Conservation (phyloP, 2,329 filamentous ascomycete genomes). For the Xylaria sp. region DNA sequence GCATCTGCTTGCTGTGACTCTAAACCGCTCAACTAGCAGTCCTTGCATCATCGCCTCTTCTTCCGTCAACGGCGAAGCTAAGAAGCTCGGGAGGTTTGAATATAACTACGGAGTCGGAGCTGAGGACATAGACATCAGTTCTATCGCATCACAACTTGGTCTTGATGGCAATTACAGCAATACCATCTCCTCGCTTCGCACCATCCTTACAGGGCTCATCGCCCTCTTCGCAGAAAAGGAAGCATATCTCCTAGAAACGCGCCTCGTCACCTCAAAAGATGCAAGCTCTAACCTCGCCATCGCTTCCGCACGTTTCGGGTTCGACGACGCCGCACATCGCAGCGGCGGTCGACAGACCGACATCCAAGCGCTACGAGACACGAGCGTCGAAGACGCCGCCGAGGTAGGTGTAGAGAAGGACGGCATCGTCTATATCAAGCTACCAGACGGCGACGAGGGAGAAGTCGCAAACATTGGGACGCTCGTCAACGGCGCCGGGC, state of each 20-base stretch:
- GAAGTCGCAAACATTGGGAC: slow-evolving; percentile 71
- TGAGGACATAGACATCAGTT: slow-evolving; percentile 53
- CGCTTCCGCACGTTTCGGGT: slow-evolving; percentile 66
- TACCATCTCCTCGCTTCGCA: slow-evolving; percentile 51
- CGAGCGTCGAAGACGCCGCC: slow-evolving; percentile 60
- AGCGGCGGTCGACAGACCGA: slow-evolving; percentile 69
- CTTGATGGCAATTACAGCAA: slow-evolving; percentile 59
- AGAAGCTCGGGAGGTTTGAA: slow-evolving; percentile 65
- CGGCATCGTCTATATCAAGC: slow-evolving; percentile 82
- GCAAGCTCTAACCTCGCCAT: slow-evolving; percentile 56
- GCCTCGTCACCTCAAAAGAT: slow-evolving; percentile 53
- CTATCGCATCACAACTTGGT: slow-evolving; percentile 62
- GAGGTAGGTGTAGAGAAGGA: slow-evolving; percentile 72
- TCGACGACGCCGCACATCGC: slow-evolving; percentile 76
- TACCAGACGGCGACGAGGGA: slow-evolving; percentile 54
- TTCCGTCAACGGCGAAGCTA: slow-evolving; percentile 54
- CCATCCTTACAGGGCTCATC: slow-evolving; percentile 64
- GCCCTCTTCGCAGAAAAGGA: slow-evolving; percentile 71
- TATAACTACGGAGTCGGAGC: slow-evolving; percentile 64
- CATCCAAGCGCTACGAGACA: slow-evolving; percentile 67
- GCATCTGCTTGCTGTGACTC: slow-evolving; percentile 68
- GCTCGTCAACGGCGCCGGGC: slow-evolving; percentile 86
- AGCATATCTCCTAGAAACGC: slow-evolving; percentile 68
- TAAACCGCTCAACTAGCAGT: slow-evolving; percentile 70
- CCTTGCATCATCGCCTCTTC: slow-evolving; percentile 73